Evolutionary conservation across 176 grass and related monocot genomes (phyloP), one percentile per base, ranked within the genome.

Genomic region (Alloteropsis semialata): DNA sequence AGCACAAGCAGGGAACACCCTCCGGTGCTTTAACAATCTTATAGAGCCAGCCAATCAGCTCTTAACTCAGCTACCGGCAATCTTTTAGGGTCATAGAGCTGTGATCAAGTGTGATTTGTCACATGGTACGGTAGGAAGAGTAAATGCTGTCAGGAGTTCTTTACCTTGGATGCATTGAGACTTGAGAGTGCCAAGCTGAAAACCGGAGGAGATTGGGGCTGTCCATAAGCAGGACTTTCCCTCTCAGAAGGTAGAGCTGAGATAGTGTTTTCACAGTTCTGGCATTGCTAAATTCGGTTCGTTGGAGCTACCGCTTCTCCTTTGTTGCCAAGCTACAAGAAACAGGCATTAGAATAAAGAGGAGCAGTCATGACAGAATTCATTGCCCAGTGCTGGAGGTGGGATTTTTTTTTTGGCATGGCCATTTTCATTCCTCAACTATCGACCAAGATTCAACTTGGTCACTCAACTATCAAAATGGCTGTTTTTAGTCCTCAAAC

Each of bases 291-390:
- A 61, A 33, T 62, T 89, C 18, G 34, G 70, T 74, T 64, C n/a
- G 67, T 69, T 33, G 30, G 57, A 88, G 30, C 49, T 36, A 38
- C 18, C 73, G 22, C 9, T 34, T 55, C 55, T 76, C 39, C 66
- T 32, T 71, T 89, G 55, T 65, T 82, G 46, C 71, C 10, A 82
- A 71, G 88, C n/a, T n/a, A n/a, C n/a, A n/a, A n/a, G n/a, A n/a
- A n/a, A n/a, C n/a, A n/a, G n/a, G n/a, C n/a, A n/a, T n/a, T n/a
- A n/a, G n/a, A n/a, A n/a, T n/a, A n/a, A n/a, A n/a, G n/a, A n/a
- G n/a, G n/a, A n/a, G n/a, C n/a, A n/a, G n/a, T n/a, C n/a, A n/a
- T n/a, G n/a, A n/a, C n/a, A n/a, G n/a, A n/a, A n/a, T n/a, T n/a
- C n/a, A n/a, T n/a, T n/a, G n/a, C n/a, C n/a, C n/a, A n/a, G n/a